Percentiles rank a stretch among this genome's conserved stretches.
Conservation (phyloP, 2,329 filamentous ascomycete genomes). For the Botrytis cinerea region DNA sequence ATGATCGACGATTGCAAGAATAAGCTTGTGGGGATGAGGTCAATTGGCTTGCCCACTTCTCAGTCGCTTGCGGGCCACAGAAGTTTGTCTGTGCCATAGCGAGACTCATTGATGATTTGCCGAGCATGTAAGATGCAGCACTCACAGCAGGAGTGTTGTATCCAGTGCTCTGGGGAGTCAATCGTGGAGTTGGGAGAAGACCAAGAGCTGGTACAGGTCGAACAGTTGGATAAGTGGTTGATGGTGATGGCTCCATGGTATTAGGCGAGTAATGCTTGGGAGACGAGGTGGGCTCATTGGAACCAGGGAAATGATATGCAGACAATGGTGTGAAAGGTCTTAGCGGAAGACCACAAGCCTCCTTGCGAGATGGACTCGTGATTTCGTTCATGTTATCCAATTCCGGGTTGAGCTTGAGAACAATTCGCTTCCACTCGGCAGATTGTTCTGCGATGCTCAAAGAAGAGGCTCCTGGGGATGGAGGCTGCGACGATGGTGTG, state of each 20-base stretch:
- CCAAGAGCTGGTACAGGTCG: conserved; percentile 56
- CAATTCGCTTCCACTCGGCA: conserved; percentile 58
- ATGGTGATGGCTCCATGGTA: conserved; percentile 53
- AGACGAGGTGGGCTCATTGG: conserved; percentile 46
- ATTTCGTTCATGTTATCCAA: conserved; percentile 60
- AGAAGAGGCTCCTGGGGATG: conserved; percentile 50
- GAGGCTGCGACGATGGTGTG: conserved; percentile 56
- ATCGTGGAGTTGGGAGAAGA: conserved; percentile 58
- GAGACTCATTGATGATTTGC: conserved; percentile 59
- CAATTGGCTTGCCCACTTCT: conserved; percentile 53
- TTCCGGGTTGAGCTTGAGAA: conserved; percentile 57
- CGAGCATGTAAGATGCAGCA: conserved; percentile 53
- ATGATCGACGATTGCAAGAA: conserved; percentile 57
- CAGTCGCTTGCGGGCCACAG: conserved; percentile 51
- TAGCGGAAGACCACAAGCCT: conserved; percentile 30
- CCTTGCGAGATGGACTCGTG: conserved; percentile 32
- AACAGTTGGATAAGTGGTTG: conserved; percentile 48
- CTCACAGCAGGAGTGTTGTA: conserved; percentile 62
- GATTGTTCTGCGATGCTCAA: conserved; percentile 35
- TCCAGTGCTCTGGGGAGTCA: conserved; percentile 58
- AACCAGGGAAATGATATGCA: conserved; percentile 44
- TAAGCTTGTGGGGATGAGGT: conserved; percentile 56
- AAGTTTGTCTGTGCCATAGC: conserved; percentile 58
- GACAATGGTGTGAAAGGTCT: conserved; percentile 48
- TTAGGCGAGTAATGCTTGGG: conserved; percentile 48